These are phyloP conservation scores for Neoarthrinium moseri DNA, from an alignment of 2,329 filamentous ascomycete genomes.

Conservation along the genomic window DNA sequence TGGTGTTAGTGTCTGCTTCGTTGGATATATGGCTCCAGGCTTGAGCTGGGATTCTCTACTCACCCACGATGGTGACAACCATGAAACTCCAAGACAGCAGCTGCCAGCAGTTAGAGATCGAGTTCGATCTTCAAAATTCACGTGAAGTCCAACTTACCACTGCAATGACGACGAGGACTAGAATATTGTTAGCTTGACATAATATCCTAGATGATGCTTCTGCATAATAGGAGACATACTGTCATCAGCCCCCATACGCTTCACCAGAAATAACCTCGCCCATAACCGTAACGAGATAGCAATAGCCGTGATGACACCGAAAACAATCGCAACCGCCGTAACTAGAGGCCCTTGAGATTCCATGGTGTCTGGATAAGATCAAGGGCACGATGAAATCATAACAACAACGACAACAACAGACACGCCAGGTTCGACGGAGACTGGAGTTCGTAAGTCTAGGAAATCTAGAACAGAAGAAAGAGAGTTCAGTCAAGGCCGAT, in stretches of 20 bases:
- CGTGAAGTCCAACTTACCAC: conserved; percentile 4
- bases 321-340: conserved; percentile 31
- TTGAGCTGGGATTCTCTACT: background rate
- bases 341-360: conserved; percentile 33
- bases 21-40: background rate
- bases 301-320: conserved; percentile 34
- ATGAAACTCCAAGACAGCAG: conserved; percentile 13
- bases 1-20: background rate
- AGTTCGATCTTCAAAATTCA: background rate
- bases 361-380: no score
- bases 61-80: conserved; percentile 6
- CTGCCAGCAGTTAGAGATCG: background rate
- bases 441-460: no score
- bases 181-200: background rate
- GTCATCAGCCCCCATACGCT: conserved; percentile 28
- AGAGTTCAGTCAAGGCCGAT: no score
- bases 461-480: no score
- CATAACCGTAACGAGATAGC: conserved; percentile 36
- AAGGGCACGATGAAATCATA: no score
- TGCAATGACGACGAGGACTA: conserved; percentile 11
- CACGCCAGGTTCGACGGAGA: no score
- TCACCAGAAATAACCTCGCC: conserved; percentile 35
- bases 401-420: no score
- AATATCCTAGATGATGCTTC: background rate
- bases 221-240: conserved; percentile 14